These are phyloP conservation scores for Rhododendron griersonianum DNA, from an alignment of 148 eudicot species.

Conservation along the genomic window DNA sequence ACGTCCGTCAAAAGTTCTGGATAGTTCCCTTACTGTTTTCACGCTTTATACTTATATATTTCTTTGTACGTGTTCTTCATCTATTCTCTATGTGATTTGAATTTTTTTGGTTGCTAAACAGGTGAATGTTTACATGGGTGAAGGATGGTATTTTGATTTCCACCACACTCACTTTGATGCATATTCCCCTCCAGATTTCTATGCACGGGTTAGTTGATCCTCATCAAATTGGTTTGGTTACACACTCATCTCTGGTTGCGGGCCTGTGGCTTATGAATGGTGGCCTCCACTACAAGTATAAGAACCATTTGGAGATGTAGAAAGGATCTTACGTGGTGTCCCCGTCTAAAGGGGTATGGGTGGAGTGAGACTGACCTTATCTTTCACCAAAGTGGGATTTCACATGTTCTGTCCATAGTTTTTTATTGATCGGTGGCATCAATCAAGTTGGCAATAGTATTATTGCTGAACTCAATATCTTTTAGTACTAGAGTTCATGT, in stretches of 20 bases:
- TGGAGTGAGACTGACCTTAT: not conserved
- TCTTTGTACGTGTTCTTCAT: not conserved
- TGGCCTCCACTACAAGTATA: not conserved
- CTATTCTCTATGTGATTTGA: not conserved
- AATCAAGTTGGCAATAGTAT: not conserved
- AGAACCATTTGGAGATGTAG: not conserved
- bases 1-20: not conserved
- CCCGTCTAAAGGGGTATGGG: not conserved
- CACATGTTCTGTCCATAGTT: not conserved
- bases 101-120: conserved; percentile 11
- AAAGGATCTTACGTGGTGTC: not conserved
- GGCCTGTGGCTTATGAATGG: not conserved
- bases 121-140: conserved; percentile 65
- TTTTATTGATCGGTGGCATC: not conserved
- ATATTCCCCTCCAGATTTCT: conserved; percentile 77
- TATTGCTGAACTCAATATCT: not conserved
- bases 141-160: conserved; percentile 69
- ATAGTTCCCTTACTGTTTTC: not conserved
- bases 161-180: conserved; percentile 39
- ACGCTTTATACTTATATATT: not conserved
- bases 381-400: not conserved
- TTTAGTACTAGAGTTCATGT: not conserved
- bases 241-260: not conserved
- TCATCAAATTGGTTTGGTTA: not conserved
- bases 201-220: conserved; percentile 36